phyloP scores from a whole-genome alignment of 805 yeast species.

The Wickerhamiella shivajii region DNA sequence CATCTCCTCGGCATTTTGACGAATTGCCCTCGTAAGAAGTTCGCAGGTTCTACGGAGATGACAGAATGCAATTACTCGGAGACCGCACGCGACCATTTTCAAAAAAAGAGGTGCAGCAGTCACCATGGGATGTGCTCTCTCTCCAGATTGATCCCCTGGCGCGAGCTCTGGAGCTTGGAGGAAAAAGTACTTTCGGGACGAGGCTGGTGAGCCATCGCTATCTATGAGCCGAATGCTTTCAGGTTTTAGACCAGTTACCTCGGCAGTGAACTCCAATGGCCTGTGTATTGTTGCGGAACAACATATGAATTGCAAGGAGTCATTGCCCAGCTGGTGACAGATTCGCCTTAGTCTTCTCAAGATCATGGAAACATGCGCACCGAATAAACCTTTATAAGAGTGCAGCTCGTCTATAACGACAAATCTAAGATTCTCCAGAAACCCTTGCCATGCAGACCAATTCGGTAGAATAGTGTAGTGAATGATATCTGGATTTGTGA shows the following conservation, averaged over 20 bases:
- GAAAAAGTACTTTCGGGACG: slow-evolving; percentile 55
- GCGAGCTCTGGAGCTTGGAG: slow-evolving; percentile 76
- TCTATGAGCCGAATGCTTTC: slow-evolving; percentile 41
- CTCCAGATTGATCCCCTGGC: slow-evolving; percentile 39
- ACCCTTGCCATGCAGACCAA: slow-evolving; percentile 57
- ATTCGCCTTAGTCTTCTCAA: slow-evolving; percentile 67
- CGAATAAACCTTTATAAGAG: slow-evolving; percentile 79
- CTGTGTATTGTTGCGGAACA: slow-evolving; percentile 86
- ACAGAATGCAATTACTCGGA: slow-evolving; percentile 82
- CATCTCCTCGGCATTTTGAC: slow-evolving; percentile 33
- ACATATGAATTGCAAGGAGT: slow-evolving; percentile 52
- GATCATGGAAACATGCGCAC: slow-evolving; percentile 78
- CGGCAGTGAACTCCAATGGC: slow-evolving; percentile 58
- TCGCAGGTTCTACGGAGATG: slow-evolving; percentile 79
- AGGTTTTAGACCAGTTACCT: slow-evolving; percentile 47
- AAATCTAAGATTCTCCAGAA: slow-evolving; percentile 46
- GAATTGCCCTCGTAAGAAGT: slow-evolving; percentile 66
- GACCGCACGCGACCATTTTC: slow-evolving; percentile 43
- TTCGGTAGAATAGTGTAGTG: slow-evolving; percentile 75
- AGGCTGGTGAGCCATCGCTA: slow-evolving; percentile 82
- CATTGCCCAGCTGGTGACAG: slow-evolving; percentile 38
- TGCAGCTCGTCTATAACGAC: slow-evolving; percentile 80
- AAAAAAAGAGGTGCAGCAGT: slow-evolving; percentile 68
- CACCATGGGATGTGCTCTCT: slow-evolving; percentile 53
- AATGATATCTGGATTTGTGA: slow-evolving; percentile 90